Conservation (phyloP, 306 rosid genomes). For the Rosa lucieae region DNA sequence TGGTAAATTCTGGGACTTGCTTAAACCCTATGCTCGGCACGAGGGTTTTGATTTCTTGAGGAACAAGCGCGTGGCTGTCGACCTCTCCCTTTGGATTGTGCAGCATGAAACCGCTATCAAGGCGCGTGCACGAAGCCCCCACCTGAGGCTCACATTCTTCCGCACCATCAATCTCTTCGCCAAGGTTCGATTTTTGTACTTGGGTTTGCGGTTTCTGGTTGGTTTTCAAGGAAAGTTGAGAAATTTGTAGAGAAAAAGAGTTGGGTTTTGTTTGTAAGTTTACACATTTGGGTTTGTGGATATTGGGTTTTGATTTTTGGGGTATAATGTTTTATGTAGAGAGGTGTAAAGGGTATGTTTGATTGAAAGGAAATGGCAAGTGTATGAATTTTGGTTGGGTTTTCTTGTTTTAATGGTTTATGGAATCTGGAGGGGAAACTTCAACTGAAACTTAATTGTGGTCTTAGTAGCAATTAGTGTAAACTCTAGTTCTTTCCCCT, state of each 20-base stretch:
- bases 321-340: not conserved
- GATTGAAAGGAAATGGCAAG: not conserved
- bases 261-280: not conserved
- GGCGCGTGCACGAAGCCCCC: constrained; percentile 55
- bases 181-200: constrained; percentile 42
- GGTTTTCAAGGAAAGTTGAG: constrained; percentile 2
- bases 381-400: not conserved
- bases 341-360: not conserved
- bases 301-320: not conserved
- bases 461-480: not conserved
- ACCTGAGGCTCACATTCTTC: constrained; percentile 74
- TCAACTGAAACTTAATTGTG: not conserved
- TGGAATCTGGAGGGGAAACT: too few species aligned
- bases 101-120: constrained; percentile 77
- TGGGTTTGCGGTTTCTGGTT: not conserved
- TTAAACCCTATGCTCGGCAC: constrained; percentile 66
- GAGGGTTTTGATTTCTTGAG: constrained; percentile 88
- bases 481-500: not conserved
- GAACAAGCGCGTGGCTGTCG: constrained; percentile 93
- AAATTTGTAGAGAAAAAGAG: not conserved
- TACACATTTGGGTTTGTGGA: not conserved
- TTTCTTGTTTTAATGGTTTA: not conserved
- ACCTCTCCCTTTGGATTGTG: constrained; percentile 89
- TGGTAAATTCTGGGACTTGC: constrained; percentile 84
- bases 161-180: constrained; percentile 82